Evolutionary conservation across 2,329 filamentous ascomycete genomes (phyloP).

Genomic region (Bimuria novae-zelandiae): DNA sequence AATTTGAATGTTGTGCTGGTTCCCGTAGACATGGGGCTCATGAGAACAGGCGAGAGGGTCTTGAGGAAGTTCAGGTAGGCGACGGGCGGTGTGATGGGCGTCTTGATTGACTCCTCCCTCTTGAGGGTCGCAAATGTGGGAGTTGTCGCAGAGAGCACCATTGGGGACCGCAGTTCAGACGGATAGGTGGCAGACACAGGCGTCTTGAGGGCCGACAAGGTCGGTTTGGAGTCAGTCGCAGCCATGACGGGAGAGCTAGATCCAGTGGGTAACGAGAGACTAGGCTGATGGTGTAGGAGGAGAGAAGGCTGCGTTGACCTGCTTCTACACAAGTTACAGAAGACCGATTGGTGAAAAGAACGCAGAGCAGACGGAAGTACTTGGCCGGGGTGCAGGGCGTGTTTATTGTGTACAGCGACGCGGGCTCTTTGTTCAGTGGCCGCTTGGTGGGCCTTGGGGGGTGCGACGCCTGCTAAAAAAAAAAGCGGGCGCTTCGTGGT

Average conservation of each 20-base stretch:
- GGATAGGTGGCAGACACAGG: constrained; percentile 65
- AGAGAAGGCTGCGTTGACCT: constrained; percentile 8
- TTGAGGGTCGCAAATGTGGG: constrained; percentile 65
- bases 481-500: constrained; percentile 31
- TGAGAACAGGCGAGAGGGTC: constrained; percentile 71
- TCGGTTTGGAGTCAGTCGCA: constrained; percentile 48
- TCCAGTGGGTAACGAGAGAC: constrained; percentile 38
- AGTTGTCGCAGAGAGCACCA: constrained; percentile 55
- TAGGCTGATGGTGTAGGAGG: constrained; percentile 22
- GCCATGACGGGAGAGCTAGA: constrained; percentile 40
- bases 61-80: constrained; percentile 95
- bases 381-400: constrained; percentile 30
- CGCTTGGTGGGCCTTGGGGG: constrained; percentile 32
- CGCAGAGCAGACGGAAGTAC: constrained; percentile 27
- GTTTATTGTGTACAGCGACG: constrained; percentile 41
- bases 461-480: constrained; percentile 32
- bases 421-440: constrained; percentile 40
- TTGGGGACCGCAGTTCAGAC: constrained; percentile 64
- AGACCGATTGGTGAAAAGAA: constrained; percentile 29
- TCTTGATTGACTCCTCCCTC: constrained; percentile 68
- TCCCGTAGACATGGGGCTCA: constrained; percentile 67
- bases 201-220: constrained; percentile 52
- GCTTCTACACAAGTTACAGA: constrained; percentile 18
- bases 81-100: constrained; percentile 85
- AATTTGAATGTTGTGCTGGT: constrained; percentile 59